These are phyloP conservation scores for Phytophthora multivora DNA, from an alignment of 352 stramenopile genomes.

Conservation along the genomic window DNA sequence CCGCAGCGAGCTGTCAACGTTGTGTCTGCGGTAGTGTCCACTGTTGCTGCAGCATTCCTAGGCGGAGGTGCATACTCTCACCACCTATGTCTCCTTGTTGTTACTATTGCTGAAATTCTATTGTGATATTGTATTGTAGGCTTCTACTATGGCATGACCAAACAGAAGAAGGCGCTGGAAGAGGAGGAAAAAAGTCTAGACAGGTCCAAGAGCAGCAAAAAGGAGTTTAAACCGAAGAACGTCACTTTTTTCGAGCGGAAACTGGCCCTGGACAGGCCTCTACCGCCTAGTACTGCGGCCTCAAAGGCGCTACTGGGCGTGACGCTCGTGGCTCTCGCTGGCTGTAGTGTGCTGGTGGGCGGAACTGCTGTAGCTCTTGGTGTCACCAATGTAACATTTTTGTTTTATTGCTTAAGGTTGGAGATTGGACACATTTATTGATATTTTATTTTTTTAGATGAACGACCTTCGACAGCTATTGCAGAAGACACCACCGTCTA, in stretches of 20 bases:
- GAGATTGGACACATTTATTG: slow-evolving; percentile 5
- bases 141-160: slow-evolving; percentile 66
- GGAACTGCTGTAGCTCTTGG: slow-evolving; percentile 38
- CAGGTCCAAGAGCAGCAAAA: slow-evolving; percentile 18
- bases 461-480: slow-evolving; percentile 48
- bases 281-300: slow-evolving; percentile 38
- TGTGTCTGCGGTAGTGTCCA: slow-evolving; percentile 36
- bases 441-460: slow-evolving; percentile 21
- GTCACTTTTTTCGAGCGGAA: slow-evolving; percentile 45
- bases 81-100: background rate
- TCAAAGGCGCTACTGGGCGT: slow-evolving; percentile 55
- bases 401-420: background rate
- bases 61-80: slow-evolving; percentile 38
- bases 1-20: slow-evolving; percentile 23
- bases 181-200: slow-evolving; percentile 40
- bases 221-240: slow-evolving; percentile 29
- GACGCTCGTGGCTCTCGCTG: slow-evolving; percentile 48
- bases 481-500: slow-evolving; percentile 32
- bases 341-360: slow-evolving; percentile 44
- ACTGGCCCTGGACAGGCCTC: slow-evolving; percentile 45
- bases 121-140: slow-evolving; percentile 41
- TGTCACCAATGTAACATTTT: slow-evolving; percentile 45
- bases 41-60: slow-evolving; percentile 46
- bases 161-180: slow-evolving; percentile 41
- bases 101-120: slow-evolving; percentile 1